Evolutionary conservation across 139 green algal genomes (phyloP), one percentile per base, ranked within the genome.

Genomic region (Pleodorina starrii): DNA sequence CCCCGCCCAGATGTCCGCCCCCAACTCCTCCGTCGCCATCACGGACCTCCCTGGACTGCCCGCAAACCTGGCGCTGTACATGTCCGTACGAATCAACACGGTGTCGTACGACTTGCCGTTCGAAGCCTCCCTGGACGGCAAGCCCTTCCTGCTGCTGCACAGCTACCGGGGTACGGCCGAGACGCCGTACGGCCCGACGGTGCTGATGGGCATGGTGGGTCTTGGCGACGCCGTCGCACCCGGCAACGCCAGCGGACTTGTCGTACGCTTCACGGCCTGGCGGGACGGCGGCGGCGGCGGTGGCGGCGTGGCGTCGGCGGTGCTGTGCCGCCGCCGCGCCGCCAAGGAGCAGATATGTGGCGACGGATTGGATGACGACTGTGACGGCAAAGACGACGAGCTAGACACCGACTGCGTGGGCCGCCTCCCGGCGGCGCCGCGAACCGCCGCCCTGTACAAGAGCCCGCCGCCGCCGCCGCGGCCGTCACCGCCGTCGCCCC

Each of bases 361-460:
- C 44, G 81, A 87, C 63, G 63, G 44, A 14, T 2, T 69, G 23
- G 81, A 87, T 29, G 66, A 87, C 19, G 81, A 87, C n/a, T 87
- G 81, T 63, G 81, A 87, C 63, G 32, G 32, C n/a, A 14, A 76
- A n/a, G 3, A 2, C 0, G 81, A 87, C 63, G 42, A 17, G 21
- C 1, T 2, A 0, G 81, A 87, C 44, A 40, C 81, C 0, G 60
- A 87, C 4, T 87, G 81, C 79, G 29, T 27, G 19, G 57, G 57
- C 23, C 12, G 57, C 14, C 19, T 68, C 11, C 48, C 48, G 48
- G 11, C 48, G 48, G 48, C 48, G 48, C 10, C 11, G 10, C 11
- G 12, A 12, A 57, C 11, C 48, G 48, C 48, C 11, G 11, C 48
- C 48, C 12, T 12, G 48, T 10, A 21, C 11, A 57, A 57, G 48